Base-by-base conservation (phyloP, 2,329 filamentous ascomycete genomes). In the Botryosphaeria dothidea region DNA sequence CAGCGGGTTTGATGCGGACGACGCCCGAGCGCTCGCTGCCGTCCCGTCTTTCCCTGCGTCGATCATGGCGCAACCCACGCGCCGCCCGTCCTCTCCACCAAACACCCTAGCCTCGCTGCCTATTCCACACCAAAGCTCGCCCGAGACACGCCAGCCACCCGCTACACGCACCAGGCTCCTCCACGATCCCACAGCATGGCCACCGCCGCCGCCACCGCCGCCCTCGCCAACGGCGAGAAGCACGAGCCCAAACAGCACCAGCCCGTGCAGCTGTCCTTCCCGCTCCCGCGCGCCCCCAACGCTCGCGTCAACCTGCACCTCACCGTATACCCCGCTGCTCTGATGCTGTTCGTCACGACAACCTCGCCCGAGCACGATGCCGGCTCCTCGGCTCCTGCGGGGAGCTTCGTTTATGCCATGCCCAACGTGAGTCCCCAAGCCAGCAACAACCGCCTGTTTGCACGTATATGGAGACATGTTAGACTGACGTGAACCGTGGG, bases 381-480 rank as follows among this genome's bases (percentile, higher is more conserved):
- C 27, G 48, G 69, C 65, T 58, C 71, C 8, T 66, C 72, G 6
- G 57, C 79, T 2, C 70, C 78, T 0, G 84, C 98, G 78, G 94
- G 95, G 3, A 97, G 92, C 57, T 94, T 98, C 74, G 92, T 98
- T 51, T 98, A 97, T 75, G 92, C 93, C 2, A 86, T 99, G 76
- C 94, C 95, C 17, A 91, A 97, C 80, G 95, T 97, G 81, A 71
- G 82, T 11, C 38, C 11, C 31, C 31, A 34, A 34, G 6, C 6
- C 31, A 5, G 31, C 31, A 6, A 11, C 31, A 11, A 34, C 31
- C 5, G 31, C 11, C 31, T 34, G 31, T 11, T 34, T 5, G 31
- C 11, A 11, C 31, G 31, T 11, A 34, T 34, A 5, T 34, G 31
- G 11, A 5, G 31, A 11, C 5, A 17, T n/a, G 17, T 4, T 19